Evolutionary conservation across 345 rosid genomes (phyloP).

Genomic region (Salix suchowensis): DNA sequence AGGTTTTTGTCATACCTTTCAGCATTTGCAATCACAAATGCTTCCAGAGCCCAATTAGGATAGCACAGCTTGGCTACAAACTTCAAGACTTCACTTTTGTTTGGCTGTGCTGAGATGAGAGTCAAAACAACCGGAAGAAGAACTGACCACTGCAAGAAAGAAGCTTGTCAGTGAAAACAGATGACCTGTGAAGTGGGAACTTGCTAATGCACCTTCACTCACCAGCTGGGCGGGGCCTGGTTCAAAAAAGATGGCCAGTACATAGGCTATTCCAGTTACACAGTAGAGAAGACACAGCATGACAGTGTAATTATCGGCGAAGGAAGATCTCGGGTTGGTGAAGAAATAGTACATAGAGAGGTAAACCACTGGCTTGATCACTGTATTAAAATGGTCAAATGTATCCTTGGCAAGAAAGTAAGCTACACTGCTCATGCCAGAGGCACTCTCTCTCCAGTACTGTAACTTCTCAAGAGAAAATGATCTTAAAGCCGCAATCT

Average conservation of each 20-base stretch:
- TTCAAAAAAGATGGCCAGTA: conserved; percentile 75
- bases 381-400: conserved; percentile 70
- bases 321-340: conserved; percentile 81
- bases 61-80: conserved; percentile 56
- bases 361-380: conserved; percentile 80
- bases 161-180: conserved; percentile 10
- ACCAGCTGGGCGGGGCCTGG: conserved; percentile 90
- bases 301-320: conserved; percentile 69
- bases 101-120: conserved; percentile 64
- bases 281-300: conserved; percentile 89
- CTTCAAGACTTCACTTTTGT: conserved; percentile 32
- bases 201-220: conserved; percentile 24
- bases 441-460: conserved; percentile 89
- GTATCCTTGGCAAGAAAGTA: conserved; percentile 92
- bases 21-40: conserved; percentile 77
- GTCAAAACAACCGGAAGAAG: conserved; percentile 95
- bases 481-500: conserved; percentile 85
- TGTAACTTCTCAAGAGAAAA: conserved; percentile 85
- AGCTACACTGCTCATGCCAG: conserved; percentile 92
- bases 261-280: conserved; percentile 87
- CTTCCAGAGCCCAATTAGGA: conserved; percentile 87
- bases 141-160: conserved; percentile 74
- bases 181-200: background rate
- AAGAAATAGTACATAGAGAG: conserved; percentile 91
- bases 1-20: conserved; percentile 40